Evolutionary conservation across 176 grass and related monocot species (phyloP).

Genomic region (Otatea glauca): DNA sequence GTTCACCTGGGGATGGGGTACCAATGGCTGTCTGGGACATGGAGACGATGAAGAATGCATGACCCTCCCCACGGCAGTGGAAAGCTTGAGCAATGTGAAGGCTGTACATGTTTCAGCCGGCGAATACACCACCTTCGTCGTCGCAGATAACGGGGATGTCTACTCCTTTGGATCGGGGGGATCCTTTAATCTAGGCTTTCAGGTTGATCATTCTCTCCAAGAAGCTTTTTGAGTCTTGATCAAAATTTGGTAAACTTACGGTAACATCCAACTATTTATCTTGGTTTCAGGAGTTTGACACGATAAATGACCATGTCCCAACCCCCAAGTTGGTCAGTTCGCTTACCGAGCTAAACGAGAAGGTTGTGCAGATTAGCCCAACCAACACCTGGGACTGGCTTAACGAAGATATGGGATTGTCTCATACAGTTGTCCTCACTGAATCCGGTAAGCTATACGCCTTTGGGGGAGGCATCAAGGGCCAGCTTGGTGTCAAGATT

Average conservation of each 20-base stretch:
- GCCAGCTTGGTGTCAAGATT: constrained; percentile 69
- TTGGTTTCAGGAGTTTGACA: constrained; percentile 36
- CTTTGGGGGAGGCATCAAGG: constrained; percentile 44
- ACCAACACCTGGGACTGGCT: constrained; percentile 52
- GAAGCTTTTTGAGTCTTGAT: not conserved
- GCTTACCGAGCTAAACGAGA: constrained; percentile 39
- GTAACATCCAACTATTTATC: not conserved
- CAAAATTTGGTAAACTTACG: not conserved
- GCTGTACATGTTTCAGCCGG: constrained; percentile 58
- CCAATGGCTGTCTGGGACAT: constrained; percentile 57
- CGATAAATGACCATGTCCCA: not conserved
- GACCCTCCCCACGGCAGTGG: constrained; percentile 43
- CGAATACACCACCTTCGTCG: constrained; percentile 49
- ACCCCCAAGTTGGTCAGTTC: constrained; percentile 50
- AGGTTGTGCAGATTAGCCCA: constrained; percentile 55
- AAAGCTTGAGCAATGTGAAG: constrained; percentile 50
- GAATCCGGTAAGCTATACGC: constrained; percentile 60
- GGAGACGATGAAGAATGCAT: constrained; percentile 42
- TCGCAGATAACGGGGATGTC: constrained; percentile 54
- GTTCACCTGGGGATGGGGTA: constrained; percentile 69
- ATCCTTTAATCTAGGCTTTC: constrained; percentile 38
- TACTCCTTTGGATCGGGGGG: constrained; percentile 52
- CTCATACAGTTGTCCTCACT: constrained; percentile 57
- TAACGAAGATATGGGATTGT: too few species aligned
- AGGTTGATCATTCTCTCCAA: constrained; percentile 48